These are phyloP conservation scores for Antitrichia curtipendula DNA, from an alignment of 225 moss, liverwort and hornwort species.

Conservation along the genomic window DNA sequence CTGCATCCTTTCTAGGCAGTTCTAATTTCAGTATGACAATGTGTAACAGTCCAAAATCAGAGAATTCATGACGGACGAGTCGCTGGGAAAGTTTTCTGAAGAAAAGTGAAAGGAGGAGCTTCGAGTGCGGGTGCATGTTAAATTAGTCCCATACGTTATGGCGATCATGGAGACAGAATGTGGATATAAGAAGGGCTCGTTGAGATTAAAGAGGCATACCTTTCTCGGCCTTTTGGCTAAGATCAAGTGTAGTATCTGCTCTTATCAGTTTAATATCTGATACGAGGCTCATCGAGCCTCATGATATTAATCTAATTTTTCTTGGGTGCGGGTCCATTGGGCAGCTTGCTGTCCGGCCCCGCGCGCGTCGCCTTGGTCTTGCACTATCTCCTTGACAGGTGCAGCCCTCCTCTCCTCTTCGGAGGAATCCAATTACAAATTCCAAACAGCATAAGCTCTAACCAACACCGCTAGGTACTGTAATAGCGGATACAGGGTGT, in stretches of 20 bases:
- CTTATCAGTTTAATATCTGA: conserved; percentile 77
- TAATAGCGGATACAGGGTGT: too few relatives aligned
- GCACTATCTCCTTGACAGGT: not conserved
- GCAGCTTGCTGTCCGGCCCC: not conserved
- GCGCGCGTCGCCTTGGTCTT: not conserved
- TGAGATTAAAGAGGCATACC: accelerated
- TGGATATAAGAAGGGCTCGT: not conserved
- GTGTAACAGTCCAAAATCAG: not conserved
- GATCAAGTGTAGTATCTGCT: conserved; percentile 73
- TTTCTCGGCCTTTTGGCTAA: conserved; percentile 72
- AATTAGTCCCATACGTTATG: not conserved
- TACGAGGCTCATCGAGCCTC: conserved; percentile 42
- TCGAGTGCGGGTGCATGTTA: accelerated
- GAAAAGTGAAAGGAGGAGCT: not conserved
- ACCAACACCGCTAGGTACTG: too few relatives aligned
- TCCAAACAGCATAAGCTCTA: not conserved
- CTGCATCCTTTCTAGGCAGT: not conserved
- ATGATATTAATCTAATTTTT: conserved; percentile 72
- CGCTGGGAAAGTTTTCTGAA: not conserved
- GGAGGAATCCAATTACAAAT: not conserved
- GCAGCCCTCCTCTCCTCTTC: not conserved
- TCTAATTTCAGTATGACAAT: not conserved
- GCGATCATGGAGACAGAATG: not conserved
- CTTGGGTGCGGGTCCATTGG: not conserved
- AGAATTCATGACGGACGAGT: not conserved